Conservation (phyloP, 345 rosid species). For the Toxicodendron radicans region DNA sequence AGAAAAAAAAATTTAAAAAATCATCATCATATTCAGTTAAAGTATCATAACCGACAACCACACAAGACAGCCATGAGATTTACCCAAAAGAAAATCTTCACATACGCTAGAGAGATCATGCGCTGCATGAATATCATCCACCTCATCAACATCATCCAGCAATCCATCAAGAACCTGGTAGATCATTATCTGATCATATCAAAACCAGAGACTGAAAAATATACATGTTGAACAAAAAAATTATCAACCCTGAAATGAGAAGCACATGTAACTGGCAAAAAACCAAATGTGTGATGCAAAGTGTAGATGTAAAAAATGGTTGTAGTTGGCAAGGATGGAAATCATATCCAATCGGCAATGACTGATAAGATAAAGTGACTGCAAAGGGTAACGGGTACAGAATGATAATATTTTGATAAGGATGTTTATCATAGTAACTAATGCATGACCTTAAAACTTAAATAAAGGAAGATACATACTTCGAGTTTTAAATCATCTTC, state of each 20-base stretch:
- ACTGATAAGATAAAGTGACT: background rate
- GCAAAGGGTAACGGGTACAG: background rate
- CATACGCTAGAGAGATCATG: constrained; percentile 45
- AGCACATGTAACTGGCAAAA: constrained; percentile 10
- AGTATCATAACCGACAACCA: constrained; percentile 7
- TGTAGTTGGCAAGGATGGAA: background rate
- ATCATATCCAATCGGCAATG: background rate
- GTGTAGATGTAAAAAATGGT: background rate
- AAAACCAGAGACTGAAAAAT: constrained; percentile 7
- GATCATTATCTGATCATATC: constrained; percentile 27
- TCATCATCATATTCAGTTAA: background rate
- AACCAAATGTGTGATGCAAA: background rate
- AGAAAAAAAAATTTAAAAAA: background rate
- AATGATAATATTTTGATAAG: constrained; percentile 6
- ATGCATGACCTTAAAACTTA: background rate
- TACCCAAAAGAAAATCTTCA: constrained; percentile 58
- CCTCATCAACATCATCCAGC: constrained; percentile 68
- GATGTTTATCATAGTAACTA: constrained; percentile 8
- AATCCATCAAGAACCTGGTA: constrained; percentile 73
- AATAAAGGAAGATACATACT: constrained; percentile 46
- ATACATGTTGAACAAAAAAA: background rate
- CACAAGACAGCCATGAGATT: constrained; percentile 11
- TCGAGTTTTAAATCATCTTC: constrained; percentile 61
- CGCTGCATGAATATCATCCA: constrained; percentile 64
- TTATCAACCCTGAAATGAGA: constrained; percentile 2